These are phyloP conservation scores for Byssochlamys sp. DNA, from an alignment of 2,329 filamentous ascomycete species.

Conservation along the genomic window DNA sequence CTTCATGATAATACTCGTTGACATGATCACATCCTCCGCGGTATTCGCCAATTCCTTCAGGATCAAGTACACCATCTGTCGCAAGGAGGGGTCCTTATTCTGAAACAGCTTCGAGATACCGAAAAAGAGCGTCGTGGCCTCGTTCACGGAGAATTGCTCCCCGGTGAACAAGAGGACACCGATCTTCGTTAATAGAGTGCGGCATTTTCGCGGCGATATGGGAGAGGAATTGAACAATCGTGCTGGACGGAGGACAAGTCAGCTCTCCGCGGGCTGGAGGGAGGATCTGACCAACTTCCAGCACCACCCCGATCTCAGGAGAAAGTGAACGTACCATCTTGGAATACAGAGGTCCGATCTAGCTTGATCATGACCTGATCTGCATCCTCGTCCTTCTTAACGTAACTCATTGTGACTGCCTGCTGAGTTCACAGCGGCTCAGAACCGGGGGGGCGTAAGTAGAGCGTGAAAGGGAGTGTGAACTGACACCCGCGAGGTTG, in stretches of 20 bases:
- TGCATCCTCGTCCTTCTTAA: slow-evolving; percentile 98
- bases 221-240: slow-evolving; percentile 96
- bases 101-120: slow-evolving; percentile 98
- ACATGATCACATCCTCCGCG: slow-evolving; percentile 98
- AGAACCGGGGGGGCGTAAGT: slow-evolving; percentile 8
- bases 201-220: slow-evolving; percentile 93
- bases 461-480: not conserved
- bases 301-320: slow-evolving; percentile 12
- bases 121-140: slow-evolving; percentile 97
- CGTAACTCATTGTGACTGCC: slow-evolving; percentile 66
- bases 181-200: slow-evolving; percentile 94
- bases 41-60: slow-evolving; percentile 95
- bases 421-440: slow-evolving; percentile 23
- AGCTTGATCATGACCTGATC: slow-evolving; percentile 91
- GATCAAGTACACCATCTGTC: slow-evolving; percentile 96
- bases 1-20: slow-evolving; percentile 99
- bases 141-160: slow-evolving; percentile 91
- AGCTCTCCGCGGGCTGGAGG: slow-evolving; percentile 12
- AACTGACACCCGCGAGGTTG: slow-evolving; percentile 2
- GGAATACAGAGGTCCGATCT: slow-evolving; percentile 93
- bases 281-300: slow-evolving; percentile 4
- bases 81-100: slow-evolving; percentile 95
- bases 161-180: slow-evolving; percentile 91
- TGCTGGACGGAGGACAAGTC: slow-evolving; percentile 46
- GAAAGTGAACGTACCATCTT: slow-evolving; percentile 65